Percentiles rank a stretch among this genome's conserved stretches.
These are phyloP conservation scores for Polygonum maritimum DNA, from an alignment of 148 eudicot species.

Conservation along the genomic window DNA sequence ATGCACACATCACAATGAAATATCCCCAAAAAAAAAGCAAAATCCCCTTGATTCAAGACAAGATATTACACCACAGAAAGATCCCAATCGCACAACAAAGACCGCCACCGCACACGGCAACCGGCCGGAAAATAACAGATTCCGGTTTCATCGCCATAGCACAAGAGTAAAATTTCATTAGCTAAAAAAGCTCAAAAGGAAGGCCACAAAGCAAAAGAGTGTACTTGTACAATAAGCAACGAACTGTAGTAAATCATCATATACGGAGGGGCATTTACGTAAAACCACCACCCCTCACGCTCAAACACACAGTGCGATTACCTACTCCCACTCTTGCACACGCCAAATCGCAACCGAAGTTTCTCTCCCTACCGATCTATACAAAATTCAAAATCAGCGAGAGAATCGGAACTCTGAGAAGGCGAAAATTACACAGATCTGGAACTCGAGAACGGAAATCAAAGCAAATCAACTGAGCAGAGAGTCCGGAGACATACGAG, in stretches of 20 bases:
- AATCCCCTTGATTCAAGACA: not conserved
- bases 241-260: not conserved
- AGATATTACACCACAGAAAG: not conserved
- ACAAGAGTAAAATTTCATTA: not conserved
- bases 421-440: not conserved
- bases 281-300: not conserved
- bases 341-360: not conserved
- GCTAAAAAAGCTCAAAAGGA: not conserved
- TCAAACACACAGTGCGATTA: not conserved
- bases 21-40: not conserved
- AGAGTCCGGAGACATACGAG: not conserved
- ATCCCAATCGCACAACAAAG: not conserved
- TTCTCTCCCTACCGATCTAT: not conserved
- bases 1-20: not conserved
- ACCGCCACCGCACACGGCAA: constrained; percentile 5
- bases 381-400: not conserved
- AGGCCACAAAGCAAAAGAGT: not conserved
- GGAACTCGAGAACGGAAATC: not conserved
- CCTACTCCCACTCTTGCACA: not conserved
- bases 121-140: not conserved
- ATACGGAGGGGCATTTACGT: not conserved
- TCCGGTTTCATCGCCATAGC: not conserved
- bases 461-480: not conserved
- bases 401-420: not conserved
- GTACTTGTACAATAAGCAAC: not conserved